Base-by-base conservation (phyloP, 352 stramenopile species). In the Phytophthora rubi region DNA sequence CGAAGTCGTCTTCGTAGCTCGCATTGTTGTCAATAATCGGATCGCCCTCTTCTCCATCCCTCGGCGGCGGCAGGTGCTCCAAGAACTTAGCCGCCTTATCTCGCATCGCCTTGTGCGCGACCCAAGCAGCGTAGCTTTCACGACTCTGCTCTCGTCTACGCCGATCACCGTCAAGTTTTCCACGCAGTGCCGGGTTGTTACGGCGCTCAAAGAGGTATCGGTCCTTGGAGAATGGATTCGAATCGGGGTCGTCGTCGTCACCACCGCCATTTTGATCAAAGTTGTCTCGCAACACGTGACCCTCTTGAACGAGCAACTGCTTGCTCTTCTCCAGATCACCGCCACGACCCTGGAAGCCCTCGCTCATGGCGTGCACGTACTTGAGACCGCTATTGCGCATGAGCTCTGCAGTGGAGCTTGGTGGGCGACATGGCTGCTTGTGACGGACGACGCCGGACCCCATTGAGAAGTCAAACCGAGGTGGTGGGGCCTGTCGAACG, bases 361-460 rank as follows among this genome's bases (percentile, higher is more conserved):
- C 85, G 59, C 82, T 94, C 88, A 94, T 95, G 16, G 88, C 86
- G 53, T 94, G 88, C 7, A 94, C 85, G 59, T 93, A 95, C 62
- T 92, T 93, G 53, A 95, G 81, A 2, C 85, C 88, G 59, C 85
- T 93, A 30, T 78, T 60, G 9, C 78, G 72, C 86, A 95, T 94
- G 13, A 95, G 68, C 28, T 95, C 88, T 13, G 92, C 83, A 0
- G 88, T 90, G 4, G 85, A 92, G 23, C 83, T 90, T 39, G 86
- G 85, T 30, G 90, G 65, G 9, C 88, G 79, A 48, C 83, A 69
- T 21, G 77, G 81, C 32, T 86, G 81, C 35, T 77, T 70, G 3
- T 68, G 65, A 12, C 86, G 86, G 13, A 93, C 85, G 28, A 92
- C 71, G 8, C 83, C 84, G 12, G 61, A 69, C 8, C 82, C 80